Conservation (phyloP, 306 rosid genomes). For the Ziziphus jujuba region DNA sequence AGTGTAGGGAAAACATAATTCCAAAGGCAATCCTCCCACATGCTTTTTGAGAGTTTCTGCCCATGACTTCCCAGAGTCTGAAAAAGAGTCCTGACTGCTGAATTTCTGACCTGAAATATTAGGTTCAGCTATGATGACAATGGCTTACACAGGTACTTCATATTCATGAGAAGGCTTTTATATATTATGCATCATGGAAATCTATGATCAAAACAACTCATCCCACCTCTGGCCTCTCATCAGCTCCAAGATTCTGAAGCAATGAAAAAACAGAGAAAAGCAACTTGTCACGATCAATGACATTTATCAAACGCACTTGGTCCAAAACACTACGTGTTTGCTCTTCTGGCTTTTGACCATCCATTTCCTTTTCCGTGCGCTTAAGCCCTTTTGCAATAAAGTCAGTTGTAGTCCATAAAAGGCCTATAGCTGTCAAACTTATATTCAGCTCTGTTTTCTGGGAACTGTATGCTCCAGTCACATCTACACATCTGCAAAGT, state of each 20-base stretch:
- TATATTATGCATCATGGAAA: neutral
- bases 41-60: slow-evolving; percentile 78
- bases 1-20: slow-evolving; percentile 87
- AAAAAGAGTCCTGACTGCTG: slow-evolving; percentile 93
- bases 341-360: slow-evolving; percentile 49
- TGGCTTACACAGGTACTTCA: neutral
- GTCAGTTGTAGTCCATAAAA: slow-evolving; percentile 93
- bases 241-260: slow-evolving; percentile 94
- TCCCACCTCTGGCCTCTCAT: slow-evolving; percentile 95
- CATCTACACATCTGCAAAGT: slow-evolving; percentile 81
- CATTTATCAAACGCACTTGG: slow-evolving; percentile 43
- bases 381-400: slow-evolving; percentile 83
- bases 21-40: slow-evolving; percentile 99
- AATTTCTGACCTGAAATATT: slow-evolving; percentile 79
- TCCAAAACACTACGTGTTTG: slow-evolving; percentile 32
- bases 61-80: slow-evolving; percentile 93
- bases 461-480: slow-evolving; percentile 94
- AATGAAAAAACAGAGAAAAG: slow-evolving; percentile 80
- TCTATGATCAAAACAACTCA: neutral
- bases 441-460: slow-evolving; percentile 95
- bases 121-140: slow-evolving; percentile 2
- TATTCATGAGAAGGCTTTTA: slow-evolving; percentile 3
- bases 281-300: slow-evolving; percentile 60
- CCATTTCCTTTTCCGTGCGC: slow-evolving; percentile 56
- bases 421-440: slow-evolving; percentile 93